Evolutionary conservation across 1,284 basidiomycete genomes (phyloP).

Genomic region (Melampsora americana): DNA sequence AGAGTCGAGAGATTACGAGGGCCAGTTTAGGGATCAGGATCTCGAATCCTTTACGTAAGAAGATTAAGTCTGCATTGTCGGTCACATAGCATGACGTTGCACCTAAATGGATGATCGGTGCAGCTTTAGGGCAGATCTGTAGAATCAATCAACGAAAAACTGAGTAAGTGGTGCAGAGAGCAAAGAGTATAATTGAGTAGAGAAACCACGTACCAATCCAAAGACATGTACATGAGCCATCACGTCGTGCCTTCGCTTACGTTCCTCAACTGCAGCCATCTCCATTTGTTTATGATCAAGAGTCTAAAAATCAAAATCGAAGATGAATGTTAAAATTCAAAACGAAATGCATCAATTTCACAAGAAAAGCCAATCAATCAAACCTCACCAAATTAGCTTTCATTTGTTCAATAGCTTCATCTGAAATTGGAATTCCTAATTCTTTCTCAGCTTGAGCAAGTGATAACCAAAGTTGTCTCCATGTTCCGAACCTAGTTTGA

Average conservation of each 20-base stretch:
- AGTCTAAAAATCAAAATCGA: constrained; percentile 29
- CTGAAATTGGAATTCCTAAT: constrained; percentile 53
- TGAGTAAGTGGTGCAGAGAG: not conserved
- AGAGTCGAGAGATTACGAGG: constrained; percentile 52
- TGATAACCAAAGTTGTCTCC: constrained; percentile 54
- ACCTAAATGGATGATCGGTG: constrained; percentile 53
- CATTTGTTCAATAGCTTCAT: constrained; percentile 54
- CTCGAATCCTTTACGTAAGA: constrained; percentile 52
- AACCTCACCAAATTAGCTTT: constrained; percentile 49
- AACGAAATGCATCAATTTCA: not conserved
- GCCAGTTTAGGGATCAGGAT: constrained; percentile 54
- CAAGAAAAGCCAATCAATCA: not conserved
- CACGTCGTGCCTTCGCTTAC: constrained; percentile 53
- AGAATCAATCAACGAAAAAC: not conserved
- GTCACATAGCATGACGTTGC: constrained; percentile 55
- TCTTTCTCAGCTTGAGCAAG: constrained; percentile 54
- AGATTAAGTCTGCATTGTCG: constrained; percentile 55
- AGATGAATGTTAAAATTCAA: not conserved
- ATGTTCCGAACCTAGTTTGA: constrained; percentile 53
- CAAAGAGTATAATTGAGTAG: not conserved
- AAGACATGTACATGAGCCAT: constrained; percentile 55
- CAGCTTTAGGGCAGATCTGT: constrained; percentile 52
- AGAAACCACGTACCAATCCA: constrained; percentile 45
- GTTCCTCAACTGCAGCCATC: constrained; percentile 53
- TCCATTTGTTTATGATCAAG: constrained; percentile 54